Evolutionary conservation across 2,329 filamentous ascomycete genomes (phyloP).

Genomic region (Aspergillus caelatus): DNA sequence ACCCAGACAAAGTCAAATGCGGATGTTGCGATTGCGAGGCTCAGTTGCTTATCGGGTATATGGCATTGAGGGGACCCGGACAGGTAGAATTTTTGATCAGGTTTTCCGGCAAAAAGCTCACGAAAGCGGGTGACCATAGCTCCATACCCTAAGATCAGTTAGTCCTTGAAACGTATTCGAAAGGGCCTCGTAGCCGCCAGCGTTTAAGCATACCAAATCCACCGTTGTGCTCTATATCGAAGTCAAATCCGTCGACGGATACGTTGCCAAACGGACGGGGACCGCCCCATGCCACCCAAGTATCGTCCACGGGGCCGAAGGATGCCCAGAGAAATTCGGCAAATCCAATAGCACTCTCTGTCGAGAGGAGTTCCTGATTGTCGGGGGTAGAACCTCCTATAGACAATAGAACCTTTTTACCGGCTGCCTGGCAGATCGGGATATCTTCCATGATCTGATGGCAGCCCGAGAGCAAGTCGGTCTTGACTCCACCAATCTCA

Average conservation of each 20-base stretch:
- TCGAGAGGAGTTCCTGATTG: conserved; percentile 47
- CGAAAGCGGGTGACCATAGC: conserved; percentile 54
- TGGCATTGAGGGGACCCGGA: conserved; percentile 58
- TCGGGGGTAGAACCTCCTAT: conserved; percentile 48
- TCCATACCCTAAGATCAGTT: conserved; percentile 43
- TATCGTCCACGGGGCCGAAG: conserved; percentile 47
- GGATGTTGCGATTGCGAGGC: conserved; percentile 47
- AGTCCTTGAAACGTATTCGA: neutral
- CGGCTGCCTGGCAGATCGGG: conserved; percentile 41
- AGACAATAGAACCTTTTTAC: conserved; percentile 52
- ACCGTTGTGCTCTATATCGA: conserved; percentile 48
- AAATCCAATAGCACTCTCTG: conserved; percentile 47
- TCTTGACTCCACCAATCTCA: conserved; percentile 39
- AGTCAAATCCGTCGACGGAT: conserved; percentile 56
- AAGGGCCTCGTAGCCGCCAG: neutral
- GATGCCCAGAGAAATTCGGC: conserved; percentile 55
- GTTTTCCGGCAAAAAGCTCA: conserved; percentile 38
- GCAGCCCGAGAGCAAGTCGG: conserved; percentile 48
- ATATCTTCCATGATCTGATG: conserved; percentile 48
- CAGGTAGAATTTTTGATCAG: conserved; percentile 50
- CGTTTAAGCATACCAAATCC: conserved; percentile 28
- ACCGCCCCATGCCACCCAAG: conserved; percentile 33
- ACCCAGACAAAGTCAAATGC: conserved; percentile 58
- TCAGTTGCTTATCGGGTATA: conserved; percentile 52
- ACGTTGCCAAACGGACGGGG: conserved; percentile 53